A percentile compares a stretch with the other conserved stretches of the same genome.
These are phyloP conservation scores for Thelephora aurantiotincta DNA, from an alignment of 768 basidiomycete species.

Conservation along the genomic window DNA sequence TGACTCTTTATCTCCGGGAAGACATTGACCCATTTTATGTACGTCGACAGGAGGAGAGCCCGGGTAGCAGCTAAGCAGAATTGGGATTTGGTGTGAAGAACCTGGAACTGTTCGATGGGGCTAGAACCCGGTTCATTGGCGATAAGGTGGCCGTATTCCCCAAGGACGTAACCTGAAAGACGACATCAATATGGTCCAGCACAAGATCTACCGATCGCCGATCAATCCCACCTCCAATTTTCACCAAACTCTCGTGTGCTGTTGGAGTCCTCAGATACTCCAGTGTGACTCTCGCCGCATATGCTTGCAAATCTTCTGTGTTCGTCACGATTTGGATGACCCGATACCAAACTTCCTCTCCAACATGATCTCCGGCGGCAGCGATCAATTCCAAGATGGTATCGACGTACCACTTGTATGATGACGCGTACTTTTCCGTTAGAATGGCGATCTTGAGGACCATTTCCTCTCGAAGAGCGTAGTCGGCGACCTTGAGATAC, in stretches of 20 bases:
- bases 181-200: background rate
- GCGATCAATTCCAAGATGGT: constrained; percentile 93
- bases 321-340: constrained; percentile 98
- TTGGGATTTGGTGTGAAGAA: constrained; percentile 88
- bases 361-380: constrained; percentile 95
- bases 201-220: background rate
- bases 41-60: constrained; percentile 86
- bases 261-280: constrained; percentile 78
- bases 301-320: constrained; percentile 93
- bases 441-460: constrained; percentile 96
- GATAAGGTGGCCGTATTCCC: constrained; percentile 96
- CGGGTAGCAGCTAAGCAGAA: constrained; percentile 88
- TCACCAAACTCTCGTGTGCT: constrained; percentile 87
- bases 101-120: constrained; percentile 87
- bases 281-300: constrained; percentile 86
- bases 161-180: constrained; percentile 75
- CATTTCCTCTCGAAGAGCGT: constrained; percentile 95
- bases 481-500: constrained; percentile 93
- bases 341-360: constrained; percentile 99
- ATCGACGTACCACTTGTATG: constrained; percentile 99
- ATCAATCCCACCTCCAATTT: constrained; percentile 67
- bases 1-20: constrained; percentile 98
- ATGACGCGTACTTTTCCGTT: constrained; percentile 97
- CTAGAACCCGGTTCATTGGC: constrained; percentile 91
- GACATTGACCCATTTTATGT: constrained; percentile 99